These are phyloP conservation scores for Plasmodium vivax DNA, from an alignment of 169 alveolate genomes.

Conservation along the genomic window DNA sequence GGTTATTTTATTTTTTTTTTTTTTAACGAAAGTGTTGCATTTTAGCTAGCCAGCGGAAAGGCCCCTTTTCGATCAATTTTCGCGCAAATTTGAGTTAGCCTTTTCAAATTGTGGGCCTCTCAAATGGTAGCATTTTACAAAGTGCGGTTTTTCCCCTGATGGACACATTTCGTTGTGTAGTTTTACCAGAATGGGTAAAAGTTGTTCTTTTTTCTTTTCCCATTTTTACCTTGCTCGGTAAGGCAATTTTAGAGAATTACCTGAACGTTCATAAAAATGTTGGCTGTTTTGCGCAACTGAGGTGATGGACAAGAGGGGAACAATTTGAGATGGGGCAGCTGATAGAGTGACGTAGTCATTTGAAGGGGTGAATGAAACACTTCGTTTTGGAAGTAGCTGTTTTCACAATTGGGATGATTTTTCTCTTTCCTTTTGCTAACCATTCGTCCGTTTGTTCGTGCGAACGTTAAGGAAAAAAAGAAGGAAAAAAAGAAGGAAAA, in stretches of 20 bases:
- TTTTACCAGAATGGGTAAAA: neutral
- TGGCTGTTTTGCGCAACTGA: neutral
- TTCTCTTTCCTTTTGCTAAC: neutral
- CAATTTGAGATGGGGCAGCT: neutral
- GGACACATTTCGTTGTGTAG: neutral
- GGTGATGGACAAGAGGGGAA: neutral
- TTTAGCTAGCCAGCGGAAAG: neutral
- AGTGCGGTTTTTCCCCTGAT: neutral
- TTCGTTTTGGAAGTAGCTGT: neutral
- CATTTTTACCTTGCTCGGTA: neutral
- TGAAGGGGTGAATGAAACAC: neutral
- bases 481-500: too few relatives aligned
- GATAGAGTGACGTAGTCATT: neutral
- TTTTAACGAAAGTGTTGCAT: neutral
- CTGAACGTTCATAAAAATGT: neutral
- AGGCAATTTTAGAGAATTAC: neutral
- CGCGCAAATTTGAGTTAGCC: neutral
- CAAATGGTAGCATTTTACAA: neutral
- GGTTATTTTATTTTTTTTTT: neutral
- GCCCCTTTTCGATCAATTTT: neutral
- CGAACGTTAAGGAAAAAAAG: neutral
- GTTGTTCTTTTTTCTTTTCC: neutral
- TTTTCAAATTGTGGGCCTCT: neutral
- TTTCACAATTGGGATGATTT: neutral
- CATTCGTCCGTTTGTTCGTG: neutral